Base-by-base conservation (phyloP, 2,329 filamentous ascomycete species). In the Pseudogymnoascus sp. region DNA sequence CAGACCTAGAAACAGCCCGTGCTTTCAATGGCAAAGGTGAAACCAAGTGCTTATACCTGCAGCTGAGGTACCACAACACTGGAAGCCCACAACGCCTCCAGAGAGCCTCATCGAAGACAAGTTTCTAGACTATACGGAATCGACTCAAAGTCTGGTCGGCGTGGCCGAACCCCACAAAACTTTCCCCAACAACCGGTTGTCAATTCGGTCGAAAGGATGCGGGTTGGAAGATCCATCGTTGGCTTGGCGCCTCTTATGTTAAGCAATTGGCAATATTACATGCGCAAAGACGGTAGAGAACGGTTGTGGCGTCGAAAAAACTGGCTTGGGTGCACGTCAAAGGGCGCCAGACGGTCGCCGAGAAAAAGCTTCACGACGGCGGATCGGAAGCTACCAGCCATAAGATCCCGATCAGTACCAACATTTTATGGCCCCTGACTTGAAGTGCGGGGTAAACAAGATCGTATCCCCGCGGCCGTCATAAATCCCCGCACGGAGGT, bases 391-490 rank as follows among this genome's bases (percentile, higher is more conserved):
- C n/a, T 25, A 31, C 25, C 25, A 55, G 25, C 25, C 25, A 52
- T 9, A 21, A 18, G 14, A 31, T 45, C 38, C 38, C 16, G 7
- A 45, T 28, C 45, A 52, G 2, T 14, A 16, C 3, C 23, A 25
- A 52, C 4, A 14, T 52, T 52, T 55, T 1, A 28, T 33, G 9
- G 18, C 49, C 28, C 49, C 49, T 55, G 49, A 8, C 14, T 12
- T 55, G 28, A 33, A 55, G 49, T 55, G 49, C 49, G 49, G 49
- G 49, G 49, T 55, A 55, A 55, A 12, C 49, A 18, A n/a, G 9
- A 55, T 33, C 16, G 18, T 18, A 18, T 18, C 49, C 49, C 49
- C 49, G 16, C n/a, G 9, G 21, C 28, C n/a, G 25, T 55, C 49
- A 55, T 33, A 55, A 55, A 33, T 33, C 49, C 28, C 49, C 49